These are phyloP conservation scores for Mucor sp. DNA, from an alignment of 371 early-diverging fungal species.

Conservation along the genomic window DNA sequence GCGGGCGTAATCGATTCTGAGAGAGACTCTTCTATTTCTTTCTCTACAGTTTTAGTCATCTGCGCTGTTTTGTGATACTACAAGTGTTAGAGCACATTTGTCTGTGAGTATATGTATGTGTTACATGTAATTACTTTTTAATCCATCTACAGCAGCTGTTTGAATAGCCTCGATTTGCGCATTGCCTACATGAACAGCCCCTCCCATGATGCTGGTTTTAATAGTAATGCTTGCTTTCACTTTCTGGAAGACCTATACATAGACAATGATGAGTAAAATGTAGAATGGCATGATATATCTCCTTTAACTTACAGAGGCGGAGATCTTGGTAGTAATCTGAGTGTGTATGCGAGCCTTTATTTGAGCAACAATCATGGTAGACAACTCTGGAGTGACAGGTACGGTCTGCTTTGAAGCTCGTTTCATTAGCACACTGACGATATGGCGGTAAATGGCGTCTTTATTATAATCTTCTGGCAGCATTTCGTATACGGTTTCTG, in stretches of 20 bases:
- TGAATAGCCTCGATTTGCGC: constrained; percentile 20
- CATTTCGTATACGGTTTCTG: background rate
- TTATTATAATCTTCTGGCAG: background rate
- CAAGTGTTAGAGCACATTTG: constrained; percentile 18
- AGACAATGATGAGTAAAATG: background rate
- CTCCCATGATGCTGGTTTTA: constrained; percentile 23
- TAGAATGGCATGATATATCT: background rate
- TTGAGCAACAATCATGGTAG: constrained; percentile 13
- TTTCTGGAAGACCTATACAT: constrained; percentile 10
- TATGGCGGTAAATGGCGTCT: background rate
- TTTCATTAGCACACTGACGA: background rate
- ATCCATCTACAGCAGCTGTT: constrained; percentile 20
- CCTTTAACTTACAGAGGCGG: constrained; percentile 21
- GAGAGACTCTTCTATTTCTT: constrained; percentile 4
- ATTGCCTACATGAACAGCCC: constrained; percentile 19
- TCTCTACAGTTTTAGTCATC: constrained; percentile 11
- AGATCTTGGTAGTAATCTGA: constrained; percentile 11
- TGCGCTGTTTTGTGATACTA: background rate
- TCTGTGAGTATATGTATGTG: constrained; percentile 22
- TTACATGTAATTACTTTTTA: constrained; percentile 14
- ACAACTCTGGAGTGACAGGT: background rate
- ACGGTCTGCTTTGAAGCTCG: background rate
- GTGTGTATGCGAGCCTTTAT: constrained; percentile 17
- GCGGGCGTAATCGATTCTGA: background rate
- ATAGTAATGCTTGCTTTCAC: constrained; percentile 9